Evolutionary conservation across 192 early-diverging fungal species (phyloP), one percentile per base, ranked within the genome.

Genomic region (Cetraspora pellucida): DNA sequence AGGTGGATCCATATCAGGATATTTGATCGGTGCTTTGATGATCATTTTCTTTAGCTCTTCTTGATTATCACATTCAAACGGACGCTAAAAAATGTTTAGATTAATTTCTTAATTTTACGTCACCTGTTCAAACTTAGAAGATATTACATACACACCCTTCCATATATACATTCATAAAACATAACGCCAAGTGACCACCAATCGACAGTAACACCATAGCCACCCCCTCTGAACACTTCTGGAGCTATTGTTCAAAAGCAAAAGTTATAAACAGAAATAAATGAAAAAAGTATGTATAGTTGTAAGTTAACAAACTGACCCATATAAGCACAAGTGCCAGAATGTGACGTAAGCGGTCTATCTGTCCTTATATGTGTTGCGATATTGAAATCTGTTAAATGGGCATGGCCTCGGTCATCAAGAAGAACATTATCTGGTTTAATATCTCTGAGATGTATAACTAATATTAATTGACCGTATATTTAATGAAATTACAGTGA

Each of bases 351-450:
- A 75, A 97, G 82, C 17, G 87, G 86, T 61, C 88, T 90, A 21
- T 91, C 90, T 25, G 75, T 77, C 27, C 81, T 85, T 52, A 84
- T 79, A 46, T 91, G 86, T 16, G 92, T 93, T 11, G 96, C 96
- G 81, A 98, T 96, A 83, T 98, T 98, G 77, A 98, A 98, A 81
- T 98, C 97, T 37, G 94, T 95, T 80, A 98, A 80, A 72, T 93
- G 93, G 16, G 91, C 93, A 81, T 98, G 95, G 14, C 97, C 97
- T 23, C 82, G 79, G 50, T 88, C 85, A 79, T 92, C 91, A 72
- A 94, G 66, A 58, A 94, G 83, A 10, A 94, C 87, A 79, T 98
- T 97, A 77, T 97, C 94, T 0, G 97, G 97, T 83, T 97, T 98
- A 68, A 98, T 87, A 81, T 98, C 97, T 72, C 88, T 86, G 16